Conservation (phyloP, 2,329 filamentous ascomycete genomes). For the Fusarium succisae region DNA sequence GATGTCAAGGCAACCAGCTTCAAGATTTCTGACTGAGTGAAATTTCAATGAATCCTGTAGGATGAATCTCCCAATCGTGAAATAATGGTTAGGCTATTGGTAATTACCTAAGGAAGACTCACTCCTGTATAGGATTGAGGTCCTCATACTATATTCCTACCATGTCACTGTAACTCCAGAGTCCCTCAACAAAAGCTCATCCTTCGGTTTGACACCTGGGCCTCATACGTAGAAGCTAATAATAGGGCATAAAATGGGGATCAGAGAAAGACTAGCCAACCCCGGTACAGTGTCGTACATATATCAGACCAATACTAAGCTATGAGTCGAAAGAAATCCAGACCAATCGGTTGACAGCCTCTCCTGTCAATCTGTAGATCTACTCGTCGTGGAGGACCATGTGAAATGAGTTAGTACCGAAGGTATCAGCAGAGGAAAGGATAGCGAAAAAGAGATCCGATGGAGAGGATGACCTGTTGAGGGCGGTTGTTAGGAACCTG, state of each 20-base stretch:
- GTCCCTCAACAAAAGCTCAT: rapidly evolving
- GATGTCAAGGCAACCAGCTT: not conserved
- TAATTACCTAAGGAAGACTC: rapidly evolving
- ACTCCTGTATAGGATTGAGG: too few species aligned
- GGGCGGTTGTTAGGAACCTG: not conserved
- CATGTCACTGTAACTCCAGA: not conserved
- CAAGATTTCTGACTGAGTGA: rapidly evolving
- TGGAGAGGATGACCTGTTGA: rapidly evolving
- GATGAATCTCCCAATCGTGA: rapidly evolving
- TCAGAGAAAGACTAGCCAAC: too few species aligned
- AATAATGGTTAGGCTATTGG: rapidly evolving
- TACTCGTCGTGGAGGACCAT: rapidly evolving
- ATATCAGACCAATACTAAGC: too few species aligned
- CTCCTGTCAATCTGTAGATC: not conserved
- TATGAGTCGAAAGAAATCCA: too few species aligned
- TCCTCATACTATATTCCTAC: not conserved
- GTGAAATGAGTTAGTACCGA: not conserved
- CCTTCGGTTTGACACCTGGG: too few species aligned
- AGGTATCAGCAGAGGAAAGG: rapidly evolving
- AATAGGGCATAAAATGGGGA: rapidly evolving
- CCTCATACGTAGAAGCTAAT: not conserved
- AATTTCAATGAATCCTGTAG: rapidly evolving
- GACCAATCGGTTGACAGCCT: not conserved
- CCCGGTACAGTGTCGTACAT: too few species aligned
- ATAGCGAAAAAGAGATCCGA: not conserved